Percentiles rank a stretch among this genome's conserved stretches.
Conservation (phyloP, 345 rosid genomes). For the Eucalyptus marginata region DNA sequence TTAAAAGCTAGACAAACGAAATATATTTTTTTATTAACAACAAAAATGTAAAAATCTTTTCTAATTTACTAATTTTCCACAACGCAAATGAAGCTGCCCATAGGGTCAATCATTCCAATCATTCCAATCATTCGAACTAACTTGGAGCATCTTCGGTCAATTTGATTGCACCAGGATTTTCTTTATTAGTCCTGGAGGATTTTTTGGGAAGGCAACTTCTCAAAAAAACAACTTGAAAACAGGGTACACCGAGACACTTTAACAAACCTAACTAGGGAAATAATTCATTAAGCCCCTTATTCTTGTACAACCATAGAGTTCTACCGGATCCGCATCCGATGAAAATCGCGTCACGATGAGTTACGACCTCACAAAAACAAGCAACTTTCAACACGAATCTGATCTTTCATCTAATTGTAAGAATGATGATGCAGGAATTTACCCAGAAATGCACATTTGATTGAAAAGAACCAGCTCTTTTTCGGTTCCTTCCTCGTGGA, state of each 20-base stretch:
- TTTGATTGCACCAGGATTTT: not conserved
- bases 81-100: not conserved
- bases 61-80: not conserved
- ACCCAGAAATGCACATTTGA: not conserved
- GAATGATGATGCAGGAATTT: not conserved
- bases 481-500: not conserved
- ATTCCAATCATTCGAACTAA: not conserved
- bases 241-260: not conserved
- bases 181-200: not conserved
- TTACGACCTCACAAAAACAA: not conserved
- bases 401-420: not conserved
- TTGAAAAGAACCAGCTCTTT: not conserved
- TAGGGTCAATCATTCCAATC: not conserved
- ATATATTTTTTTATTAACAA: not conserved
- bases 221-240: not conserved
- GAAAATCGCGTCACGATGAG: not conserved
- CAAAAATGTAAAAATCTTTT: not conserved
- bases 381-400: not conserved
- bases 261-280: not conserved
- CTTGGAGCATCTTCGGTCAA: not conserved
- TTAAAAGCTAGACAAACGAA: not conserved
- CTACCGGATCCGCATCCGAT: not conserved
- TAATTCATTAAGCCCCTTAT: not conserved
- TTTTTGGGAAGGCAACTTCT: not conserved
- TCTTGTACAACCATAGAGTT: not conserved